Conservation (phyloP, 495 filamentous ascomycete genomes). For the Hyaloscypha hepaticicola region DNA sequence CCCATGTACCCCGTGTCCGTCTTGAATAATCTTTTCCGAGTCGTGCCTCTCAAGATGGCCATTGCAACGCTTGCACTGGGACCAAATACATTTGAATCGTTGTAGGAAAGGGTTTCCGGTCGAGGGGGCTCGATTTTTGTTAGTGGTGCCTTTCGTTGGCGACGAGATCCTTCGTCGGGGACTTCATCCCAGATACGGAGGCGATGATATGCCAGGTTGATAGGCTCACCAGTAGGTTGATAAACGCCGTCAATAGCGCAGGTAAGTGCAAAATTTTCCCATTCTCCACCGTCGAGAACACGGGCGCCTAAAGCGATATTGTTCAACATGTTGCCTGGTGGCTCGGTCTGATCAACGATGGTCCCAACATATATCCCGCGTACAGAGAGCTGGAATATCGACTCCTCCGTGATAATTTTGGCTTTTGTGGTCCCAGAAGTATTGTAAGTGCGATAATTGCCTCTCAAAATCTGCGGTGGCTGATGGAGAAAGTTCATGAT, state of each 20-base stretch:
- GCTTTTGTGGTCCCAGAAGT: not conserved
- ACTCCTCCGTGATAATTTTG: not conserved
- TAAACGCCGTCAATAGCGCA: not conserved
- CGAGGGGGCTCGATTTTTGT: not conserved
- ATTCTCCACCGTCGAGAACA: not conserved
- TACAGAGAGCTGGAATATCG: not conserved
- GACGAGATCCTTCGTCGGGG: not conserved
- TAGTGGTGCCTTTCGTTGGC: not conserved
- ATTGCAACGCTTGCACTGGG: not conserved
- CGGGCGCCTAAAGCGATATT: not conserved
- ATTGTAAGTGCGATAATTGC: not conserved
- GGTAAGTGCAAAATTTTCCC: not conserved
- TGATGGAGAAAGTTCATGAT: not conserved
- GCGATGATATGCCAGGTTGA: slow-evolving; percentile 3
- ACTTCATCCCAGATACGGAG: not conserved
- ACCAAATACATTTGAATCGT: too few species aligned
- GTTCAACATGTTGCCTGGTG: not conserved
- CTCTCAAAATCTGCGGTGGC: not conserved
- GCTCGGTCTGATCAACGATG: not conserved
- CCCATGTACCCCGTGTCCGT: slow-evolving; percentile 10
- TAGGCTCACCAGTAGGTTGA: not conserved
- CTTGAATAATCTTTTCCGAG: slow-evolving; percentile 1
- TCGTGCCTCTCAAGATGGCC: slow-evolving; percentile 3
- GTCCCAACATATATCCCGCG: not conserved
- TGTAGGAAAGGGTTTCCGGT: not conserved